Evolutionary conservation across 805 yeast genomes (phyloP), one percentile per base, ranked within the genome.

Genomic region (Kuraishia piskuri): DNA sequence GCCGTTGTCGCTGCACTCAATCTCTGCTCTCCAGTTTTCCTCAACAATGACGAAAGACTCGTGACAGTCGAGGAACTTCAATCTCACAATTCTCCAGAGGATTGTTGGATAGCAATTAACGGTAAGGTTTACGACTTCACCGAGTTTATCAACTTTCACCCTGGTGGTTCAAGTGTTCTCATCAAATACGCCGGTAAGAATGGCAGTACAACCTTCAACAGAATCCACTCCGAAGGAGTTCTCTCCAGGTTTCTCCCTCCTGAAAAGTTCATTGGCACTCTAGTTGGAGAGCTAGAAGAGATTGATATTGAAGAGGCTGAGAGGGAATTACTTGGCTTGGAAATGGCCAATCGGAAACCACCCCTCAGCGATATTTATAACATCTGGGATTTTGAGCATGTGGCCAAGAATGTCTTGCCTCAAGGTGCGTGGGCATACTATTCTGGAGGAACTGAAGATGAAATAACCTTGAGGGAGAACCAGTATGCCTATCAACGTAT

Each of bases 371-470:
- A 67, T 53, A 70, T 76, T 47, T 74, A 72, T 62, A 75, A 74
- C 55, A 61, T 76, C 52, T 69, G 63, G 52, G 79, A 76, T 56
- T 75, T 76, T 55, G 79, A 75, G 60, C 71, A 65, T 56, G 78
- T 75, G 20, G 78, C 78, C 25, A 66, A 74, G 48, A 67, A 68
- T 46, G 69, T 77, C 31, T 70, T 76, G 72, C 73, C 71, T 36
- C 64, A 65, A 45, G 59, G 54, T 17, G 76, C 77, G 1, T 75
- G 77, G 76, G 73, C 73, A 20, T 76, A 76, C 57, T 74, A 73
- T 58, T 69, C 76, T 22, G 68, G 75, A 5, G 80, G 77, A 0
- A 64, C 74, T 49, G 77, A 74, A 50, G 79, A 75, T 56, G 80
- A 75, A 56, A 66, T 74, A 50, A 72, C 78, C 4, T 56, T 75